Evolutionary conservation across 768 basidiomycete species (phyloP).

Genomic region (Pisolithus sp.): DNA sequence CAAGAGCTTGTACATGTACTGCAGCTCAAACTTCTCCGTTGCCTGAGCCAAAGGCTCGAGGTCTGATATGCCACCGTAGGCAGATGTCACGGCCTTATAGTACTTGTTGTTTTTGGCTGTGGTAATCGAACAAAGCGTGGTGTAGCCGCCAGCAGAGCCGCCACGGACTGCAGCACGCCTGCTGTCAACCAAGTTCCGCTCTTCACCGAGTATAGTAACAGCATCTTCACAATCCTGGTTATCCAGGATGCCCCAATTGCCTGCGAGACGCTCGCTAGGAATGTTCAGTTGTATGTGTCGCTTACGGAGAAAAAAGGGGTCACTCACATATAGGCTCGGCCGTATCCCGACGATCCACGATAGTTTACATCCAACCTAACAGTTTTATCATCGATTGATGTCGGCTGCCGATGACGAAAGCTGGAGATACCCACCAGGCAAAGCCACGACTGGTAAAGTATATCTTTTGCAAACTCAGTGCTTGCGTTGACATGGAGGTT

Average conservation of each 20-base stretch:
- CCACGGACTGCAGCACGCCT: constrained; percentile 20
- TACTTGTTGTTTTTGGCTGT: constrained; percentile 50
- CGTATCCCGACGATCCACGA: constrained; percentile 68
- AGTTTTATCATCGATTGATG: background rate
- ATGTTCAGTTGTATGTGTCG: background rate
- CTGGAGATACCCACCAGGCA: constrained; percentile 44
- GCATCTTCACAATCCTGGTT: constrained; percentile 51
- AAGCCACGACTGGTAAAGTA: constrained; percentile 66
- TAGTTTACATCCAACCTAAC: constrained; percentile 70
- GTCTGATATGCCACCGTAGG: constrained; percentile 61
- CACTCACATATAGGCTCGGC: constrained; percentile 51
- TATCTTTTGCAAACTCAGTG: constrained; percentile 46
- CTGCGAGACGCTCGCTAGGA: constrained; percentile 41
- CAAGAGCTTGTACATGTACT: constrained; percentile 51
- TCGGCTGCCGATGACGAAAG: background rate
- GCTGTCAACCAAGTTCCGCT: background rate
- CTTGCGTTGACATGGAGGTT: constrained; percentile 40
- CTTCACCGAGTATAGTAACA: constrained; percentile 22
- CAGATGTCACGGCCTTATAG: constrained; percentile 52
- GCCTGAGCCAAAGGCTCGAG: constrained; percentile 44
- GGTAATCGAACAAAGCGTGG: constrained; percentile 43
- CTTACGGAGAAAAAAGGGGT: background rate
- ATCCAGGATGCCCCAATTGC: constrained; percentile 67
- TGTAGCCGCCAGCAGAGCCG: constrained; percentile 66
- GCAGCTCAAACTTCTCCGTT: constrained; percentile 65